Evolutionary conservation across 2,329 filamentous ascomycete species (phyloP), one percentile per base, ranked within the genome.

Genomic region (Pseudogymnoascus destructans): DNA sequence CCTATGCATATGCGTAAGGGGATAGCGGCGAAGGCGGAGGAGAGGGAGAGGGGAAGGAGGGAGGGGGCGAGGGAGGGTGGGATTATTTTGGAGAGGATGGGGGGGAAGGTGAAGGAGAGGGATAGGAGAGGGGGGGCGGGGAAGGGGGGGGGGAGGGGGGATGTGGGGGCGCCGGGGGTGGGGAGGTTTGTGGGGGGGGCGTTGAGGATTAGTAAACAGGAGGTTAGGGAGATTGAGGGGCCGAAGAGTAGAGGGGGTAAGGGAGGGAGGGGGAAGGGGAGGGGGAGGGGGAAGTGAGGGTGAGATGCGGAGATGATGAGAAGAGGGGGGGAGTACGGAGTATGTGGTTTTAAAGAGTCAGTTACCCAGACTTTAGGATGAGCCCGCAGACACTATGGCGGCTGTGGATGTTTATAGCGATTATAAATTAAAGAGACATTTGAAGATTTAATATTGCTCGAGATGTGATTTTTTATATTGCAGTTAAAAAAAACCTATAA

Each of bases 61-160:
- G 77, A 76, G 38, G 89, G 95, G 70, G 93, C 93, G 1, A 82
- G 79, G 67, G 92, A 97, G 76, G 95, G 92, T 66, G 93, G 92
- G 5, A 84, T 97, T 65, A 83, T 97, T 55, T 74, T 97, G 32
- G 93, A 97, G 75, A 77, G 76, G 61, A 63, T 68, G 25, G 69
- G 69, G 62, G 72, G 70, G 33, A 68, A 62, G 56, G 60, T 62
- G 54, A 61, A 57, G 4, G 70, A 65, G 59, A 74, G 70, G 58
- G 68, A 70, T 58, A 74, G 70, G 59, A 73, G 71, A 59, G 73
- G 73, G 58, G 76, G 70, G 54, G 60, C 66, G 60, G 63, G 69
- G 57, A 69, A 70, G 68, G 73, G 79, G 71, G 9, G 9, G 27
- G 76, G 82, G 62, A 73, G 82, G 70, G 74, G 80, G 0, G 27